phyloP scores from a whole-genome alignment of 108 stramenopile genomes.

The Epithemia pelagica region DNA sequence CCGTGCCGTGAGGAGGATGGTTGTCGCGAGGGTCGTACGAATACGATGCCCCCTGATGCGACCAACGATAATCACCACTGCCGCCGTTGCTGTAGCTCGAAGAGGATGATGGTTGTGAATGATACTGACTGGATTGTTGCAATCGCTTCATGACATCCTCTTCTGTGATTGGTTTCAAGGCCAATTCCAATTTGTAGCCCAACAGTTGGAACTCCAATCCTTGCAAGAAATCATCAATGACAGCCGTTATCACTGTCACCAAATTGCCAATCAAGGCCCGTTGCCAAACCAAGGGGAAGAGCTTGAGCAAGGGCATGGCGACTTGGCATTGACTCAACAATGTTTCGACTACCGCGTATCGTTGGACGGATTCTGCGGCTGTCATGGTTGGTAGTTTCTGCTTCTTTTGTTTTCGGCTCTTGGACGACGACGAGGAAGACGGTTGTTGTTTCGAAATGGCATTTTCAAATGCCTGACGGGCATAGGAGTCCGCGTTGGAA shows the following conservation, averaged over 20 bases:
- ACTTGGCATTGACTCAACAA: slow-evolving; percentile 83
- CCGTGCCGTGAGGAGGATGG: too few species aligned
- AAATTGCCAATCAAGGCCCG: slow-evolving; percentile 83
- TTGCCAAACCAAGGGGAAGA: slow-evolving; percentile 85
- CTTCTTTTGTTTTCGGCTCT: slow-evolving; percentile 3
- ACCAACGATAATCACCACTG: slow-evolving; percentile 39
- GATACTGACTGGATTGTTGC: not conserved
- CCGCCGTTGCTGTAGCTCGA: slow-evolving; percentile 23
- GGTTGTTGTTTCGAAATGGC: slow-evolving; percentile 4
- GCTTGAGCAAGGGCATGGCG: slow-evolving; percentile 75
- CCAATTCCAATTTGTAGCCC: slow-evolving; percentile 71
- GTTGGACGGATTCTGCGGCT: slow-evolving; percentile 68
- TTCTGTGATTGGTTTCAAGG: slow-evolving; percentile 82
- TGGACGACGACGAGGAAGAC: not conserved
- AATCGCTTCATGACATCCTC: slow-evolving; percentile 68
- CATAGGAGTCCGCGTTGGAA: slow-evolving; percentile 20
- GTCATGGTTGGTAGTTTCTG: slow-evolving; percentile 2
- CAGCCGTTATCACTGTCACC: slow-evolving; percentile 64
- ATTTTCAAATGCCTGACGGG: slow-evolving; percentile 32
- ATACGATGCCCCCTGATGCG: too few species aligned
- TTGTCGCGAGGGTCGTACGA: slow-evolving; percentile 21
- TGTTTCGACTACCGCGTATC: slow-evolving; percentile 80
- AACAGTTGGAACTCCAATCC: slow-evolving; percentile 77
- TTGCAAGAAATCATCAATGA: slow-evolving; percentile 79
- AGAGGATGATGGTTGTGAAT: not conserved